Evolutionary conservation across 2,329 filamentous ascomycete species (phyloP).

Genomic region (Macrophomina tecta): DNA sequence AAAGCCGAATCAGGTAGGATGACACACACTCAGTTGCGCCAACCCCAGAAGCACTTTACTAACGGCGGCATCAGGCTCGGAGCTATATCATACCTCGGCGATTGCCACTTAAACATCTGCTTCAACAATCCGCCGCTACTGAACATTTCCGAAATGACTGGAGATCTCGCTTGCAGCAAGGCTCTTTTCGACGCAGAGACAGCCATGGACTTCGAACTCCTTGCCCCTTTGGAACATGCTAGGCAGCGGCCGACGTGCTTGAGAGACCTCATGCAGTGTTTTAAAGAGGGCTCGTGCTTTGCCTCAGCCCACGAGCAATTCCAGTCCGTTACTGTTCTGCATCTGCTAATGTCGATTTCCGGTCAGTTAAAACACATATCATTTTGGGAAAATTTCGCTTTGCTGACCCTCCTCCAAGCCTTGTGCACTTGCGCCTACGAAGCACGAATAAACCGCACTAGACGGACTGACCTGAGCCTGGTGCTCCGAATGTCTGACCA

Average conservation of each 20-base stretch:
- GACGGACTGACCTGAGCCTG: not conserved
- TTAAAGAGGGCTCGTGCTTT: not conserved
- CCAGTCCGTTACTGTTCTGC: not conserved
- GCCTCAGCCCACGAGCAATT: not conserved
- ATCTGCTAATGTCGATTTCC: not conserved
- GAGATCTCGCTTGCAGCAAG: not conserved
- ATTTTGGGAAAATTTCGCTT: not conserved
- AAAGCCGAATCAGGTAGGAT: not conserved
- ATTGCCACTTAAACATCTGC: not conserved
- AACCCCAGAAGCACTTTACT: not conserved
- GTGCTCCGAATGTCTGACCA: not conserved
- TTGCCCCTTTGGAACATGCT: not conserved
- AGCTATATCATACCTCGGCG: not conserved
- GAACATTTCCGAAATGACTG: not conserved
- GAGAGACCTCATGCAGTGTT: not conserved
- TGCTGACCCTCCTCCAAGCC: not conserved
- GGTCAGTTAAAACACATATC: not conserved
- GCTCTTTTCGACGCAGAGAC: not conserved
- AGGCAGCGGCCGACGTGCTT: not conserved
- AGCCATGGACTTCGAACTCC: not conserved
- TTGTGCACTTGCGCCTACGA: not conserved
- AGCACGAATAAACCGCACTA: not conserved
- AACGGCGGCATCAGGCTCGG: not conserved
- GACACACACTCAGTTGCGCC: not conserved
- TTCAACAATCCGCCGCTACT: not conserved